These are phyloP conservation scores for Microthlaspi erraticum DNA, from an alignment of 345 rosid species.

Conservation along the genomic window DNA sequence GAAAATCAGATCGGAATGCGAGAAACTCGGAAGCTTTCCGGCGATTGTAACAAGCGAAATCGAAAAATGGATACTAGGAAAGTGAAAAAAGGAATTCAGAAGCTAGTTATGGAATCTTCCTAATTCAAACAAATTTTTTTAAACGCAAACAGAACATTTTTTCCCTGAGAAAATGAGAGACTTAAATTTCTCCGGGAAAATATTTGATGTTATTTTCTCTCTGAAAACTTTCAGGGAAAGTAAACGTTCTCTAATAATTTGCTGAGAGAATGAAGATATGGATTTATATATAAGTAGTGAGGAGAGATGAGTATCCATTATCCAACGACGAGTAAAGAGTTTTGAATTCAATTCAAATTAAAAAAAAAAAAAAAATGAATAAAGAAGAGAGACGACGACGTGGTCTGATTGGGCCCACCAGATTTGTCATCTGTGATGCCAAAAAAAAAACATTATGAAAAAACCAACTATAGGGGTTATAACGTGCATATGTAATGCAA, in stretches of 20 bases:
- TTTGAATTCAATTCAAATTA: too few relatives aligned
- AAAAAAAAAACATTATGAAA: neutral
- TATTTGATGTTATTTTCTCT: neutral
- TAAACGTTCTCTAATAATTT: constrained; percentile 22
- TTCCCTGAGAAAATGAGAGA: constrained; percentile 27
- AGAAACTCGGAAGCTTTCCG: neutral
- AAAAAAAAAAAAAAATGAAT: constrained; percentile 11
- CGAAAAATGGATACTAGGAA: neutral
- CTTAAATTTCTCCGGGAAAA: constrained; percentile 20
- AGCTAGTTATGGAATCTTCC: neutral
- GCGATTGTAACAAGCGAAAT: neutral
- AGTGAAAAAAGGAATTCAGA: constrained; percentile 1
- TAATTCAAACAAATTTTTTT: neutral
- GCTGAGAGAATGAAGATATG: constrained; percentile 27
- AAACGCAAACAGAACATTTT: constrained; percentile 10
- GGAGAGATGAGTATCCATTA: constrained; percentile 7
- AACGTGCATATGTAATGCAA: constrained; percentile 44
- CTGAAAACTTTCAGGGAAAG: neutral
- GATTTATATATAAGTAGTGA: constrained; percentile 23
- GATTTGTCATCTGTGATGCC: constrained; percentile 30
- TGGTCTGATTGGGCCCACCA: constrained; percentile 43
- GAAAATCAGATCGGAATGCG: constrained; percentile 21
- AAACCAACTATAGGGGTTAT: constrained; percentile 17
- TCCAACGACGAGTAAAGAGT: too few relatives aligned
- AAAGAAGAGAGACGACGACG: constrained; percentile 37